Percentiles rank a stretch among this genome's conserved stretches.
phyloP scores from a whole-genome alignment of 768 basidiomycete genomes.

The Collybia sordida region DNA sequence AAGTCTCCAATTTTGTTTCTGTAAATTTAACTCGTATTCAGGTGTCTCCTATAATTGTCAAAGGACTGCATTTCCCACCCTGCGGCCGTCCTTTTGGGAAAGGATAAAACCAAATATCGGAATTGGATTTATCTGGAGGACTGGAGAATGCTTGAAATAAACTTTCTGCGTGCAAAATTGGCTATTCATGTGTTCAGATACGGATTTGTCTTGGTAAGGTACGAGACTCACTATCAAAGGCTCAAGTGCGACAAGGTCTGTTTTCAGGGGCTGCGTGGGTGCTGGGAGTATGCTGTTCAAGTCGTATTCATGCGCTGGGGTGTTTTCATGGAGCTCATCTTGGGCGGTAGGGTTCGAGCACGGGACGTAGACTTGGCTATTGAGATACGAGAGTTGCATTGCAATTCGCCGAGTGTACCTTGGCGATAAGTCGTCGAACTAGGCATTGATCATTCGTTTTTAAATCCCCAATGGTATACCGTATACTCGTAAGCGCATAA shows the following conservation, averaged over 20 bases:
- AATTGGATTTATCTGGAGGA: neutral
- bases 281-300: slow-evolving; percentile 14
- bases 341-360: slow-evolving; percentile 2
- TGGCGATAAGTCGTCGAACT: neutral
- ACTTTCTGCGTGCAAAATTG: slow-evolving; percentile 11
- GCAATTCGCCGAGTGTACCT: neutral
- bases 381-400: neutral
- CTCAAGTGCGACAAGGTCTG: slow-evolving; percentile 11
- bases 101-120: slow-evolving; percentile 17
- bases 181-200: slow-evolving; percentile 4
- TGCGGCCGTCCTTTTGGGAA: slow-evolving; percentile 18
- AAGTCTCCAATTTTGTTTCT: slow-evolving; percentile 17
- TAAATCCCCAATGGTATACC: no score
- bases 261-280: slow-evolving; percentile 9
- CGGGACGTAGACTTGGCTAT: slow-evolving; percentile 2
- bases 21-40: neutral
- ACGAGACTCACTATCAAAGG: slow-evolving; percentile 15
- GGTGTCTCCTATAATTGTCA: neutral
- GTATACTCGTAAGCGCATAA: no score
- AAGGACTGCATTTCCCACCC: slow-evolving; percentile 1
- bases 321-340: slow-evolving; percentile 13
- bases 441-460: no score
- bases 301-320: slow-evolving; percentile 16
- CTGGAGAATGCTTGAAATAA: slow-evolving; percentile 14
- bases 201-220: neutral